These are phyloP conservation scores for Colletotrichum agaves DNA, from an alignment of 2,329 filamentous ascomycete genomes.

Conservation along the genomic window DNA sequence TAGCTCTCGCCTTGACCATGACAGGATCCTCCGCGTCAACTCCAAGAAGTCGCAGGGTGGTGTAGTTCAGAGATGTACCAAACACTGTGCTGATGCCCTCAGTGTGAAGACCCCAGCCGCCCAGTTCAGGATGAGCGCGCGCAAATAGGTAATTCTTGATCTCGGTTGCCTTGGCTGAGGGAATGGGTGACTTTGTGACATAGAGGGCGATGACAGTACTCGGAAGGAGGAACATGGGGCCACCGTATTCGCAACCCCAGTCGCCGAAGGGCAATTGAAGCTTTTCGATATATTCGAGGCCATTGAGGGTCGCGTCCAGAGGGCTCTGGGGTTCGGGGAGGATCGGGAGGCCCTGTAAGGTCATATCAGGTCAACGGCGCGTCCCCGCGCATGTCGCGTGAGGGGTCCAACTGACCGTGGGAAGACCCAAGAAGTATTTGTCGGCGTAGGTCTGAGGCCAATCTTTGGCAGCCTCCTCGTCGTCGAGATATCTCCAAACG, in stretches of 20 bases:
- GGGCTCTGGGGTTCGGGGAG: constrained; percentile 78
- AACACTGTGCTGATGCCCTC: constrained; percentile 94
- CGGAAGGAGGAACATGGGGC: constrained; percentile 94
- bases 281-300: constrained; percentile 86
- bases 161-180: constrained; percentile 81
- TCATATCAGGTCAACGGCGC: constrained; percentile 5
- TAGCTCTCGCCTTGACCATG: constrained; percentile 85
- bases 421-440: constrained; percentile 85
- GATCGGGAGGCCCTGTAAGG: constrained; percentile 74
- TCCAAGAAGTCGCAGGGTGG: constrained; percentile 81
- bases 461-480: constrained; percentile 73
- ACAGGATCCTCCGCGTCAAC: constrained; percentile 84
- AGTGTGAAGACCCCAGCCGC: constrained; percentile 97
- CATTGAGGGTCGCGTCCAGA: constrained; percentile 83
- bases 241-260: constrained; percentile 98
- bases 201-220: constrained; percentile 89
- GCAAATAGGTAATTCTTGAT: constrained; percentile 94
- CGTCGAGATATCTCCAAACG: constrained; percentile 92
- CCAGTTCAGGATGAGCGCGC: constrained; percentile 84
- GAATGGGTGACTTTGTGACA: constrained; percentile 87
- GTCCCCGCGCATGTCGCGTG: neutral
- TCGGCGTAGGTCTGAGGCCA: constrained; percentile 94
- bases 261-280: constrained; percentile 90
- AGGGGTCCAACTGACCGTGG: constrained; percentile 67
- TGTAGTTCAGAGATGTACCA: constrained; percentile 90